Evolutionary conservation across 2,329 filamentous ascomycete genomes (phyloP).

Genomic region (Cytospora chrysosperma): DNA sequence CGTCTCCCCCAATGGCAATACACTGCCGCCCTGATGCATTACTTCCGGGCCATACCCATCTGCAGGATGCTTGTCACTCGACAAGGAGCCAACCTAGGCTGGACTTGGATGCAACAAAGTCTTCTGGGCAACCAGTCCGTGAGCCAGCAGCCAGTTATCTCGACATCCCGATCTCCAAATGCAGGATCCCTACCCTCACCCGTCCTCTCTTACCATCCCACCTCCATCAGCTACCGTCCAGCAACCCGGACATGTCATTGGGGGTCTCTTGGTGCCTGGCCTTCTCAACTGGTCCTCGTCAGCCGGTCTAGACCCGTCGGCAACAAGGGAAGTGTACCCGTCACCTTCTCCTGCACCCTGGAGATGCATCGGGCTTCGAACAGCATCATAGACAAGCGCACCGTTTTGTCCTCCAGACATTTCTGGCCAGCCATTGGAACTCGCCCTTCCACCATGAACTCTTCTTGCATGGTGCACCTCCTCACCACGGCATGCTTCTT

Average conservation of each 20-base stretch:
- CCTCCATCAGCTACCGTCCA: neutral
- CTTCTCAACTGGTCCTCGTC: neutral
- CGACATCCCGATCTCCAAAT: neutral
- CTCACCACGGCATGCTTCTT: conserved; percentile 3
- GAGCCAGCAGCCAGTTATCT: neutral
- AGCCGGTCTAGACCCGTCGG: neutral
- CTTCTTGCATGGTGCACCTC: conserved; percentile 1
- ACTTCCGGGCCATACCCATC: neutral
- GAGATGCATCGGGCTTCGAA: neutral
- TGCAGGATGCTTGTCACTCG: neutral
- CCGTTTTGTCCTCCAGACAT: neutral
- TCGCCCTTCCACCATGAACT: neutral
- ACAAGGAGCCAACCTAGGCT: neutral
- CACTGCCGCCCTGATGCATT: neutral
- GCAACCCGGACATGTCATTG: neutral
- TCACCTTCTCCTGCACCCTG: neutral
- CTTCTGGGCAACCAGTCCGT: neutral
- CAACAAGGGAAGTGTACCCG: neutral
- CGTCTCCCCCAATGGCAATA: neutral
- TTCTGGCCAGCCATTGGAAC: conserved; percentile 3
- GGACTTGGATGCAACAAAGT: neutral
- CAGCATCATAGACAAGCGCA: neutral
- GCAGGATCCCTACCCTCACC: neutral
- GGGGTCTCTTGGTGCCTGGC: neutral
- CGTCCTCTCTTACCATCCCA: neutral